Base-by-base conservation (phyloP, 441 rosid genomes). In the Pelargonium fulgidum region DNA sequence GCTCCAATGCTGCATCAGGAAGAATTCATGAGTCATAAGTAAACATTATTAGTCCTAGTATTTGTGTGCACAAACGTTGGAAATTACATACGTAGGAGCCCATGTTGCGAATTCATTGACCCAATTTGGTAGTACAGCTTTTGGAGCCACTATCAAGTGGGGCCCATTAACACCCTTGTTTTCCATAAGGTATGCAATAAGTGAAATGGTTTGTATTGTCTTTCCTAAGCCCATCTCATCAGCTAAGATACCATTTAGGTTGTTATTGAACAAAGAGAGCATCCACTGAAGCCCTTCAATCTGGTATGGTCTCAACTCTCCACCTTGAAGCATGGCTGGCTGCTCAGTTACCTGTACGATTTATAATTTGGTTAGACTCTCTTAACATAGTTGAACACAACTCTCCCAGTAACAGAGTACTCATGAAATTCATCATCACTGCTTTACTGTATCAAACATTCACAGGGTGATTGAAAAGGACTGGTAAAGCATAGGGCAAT, bases 141-240 rank as follows among this genome's bases (percentile, higher is more conserved):
- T 96, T 66, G 99, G 99, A 82, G 99, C 98, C 71, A 96, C 95
- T 81, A 96, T 93, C 79, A 96, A 76, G 84, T 92, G 89, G 20
- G 99, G 99, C 67, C 99, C 97, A 69, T 74, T 67, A 17, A 93
- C 90, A 69, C 87, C 87, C 78, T 93, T 96, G 82, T 84, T 88
- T 83, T 96, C 94, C 81, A 91, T 79, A 69, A 96, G 92, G 83
- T 96, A 88, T 0, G 98, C 97, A 78, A 96, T 82, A 80, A 93
- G 73, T 7, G 99, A 85, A 62, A 96, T 96, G 26, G 99, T 96
- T 80, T 96, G 99, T 72, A 96, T 96, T 65, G 99, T 93, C 80
- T 96, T 96, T 33, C 99, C 99, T 83, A 96, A 73, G 54, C 99
- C 99, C 99, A 96, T 96, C 87, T 96, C 99, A 80, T 96, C 99